Conservation (phyloP, 805 yeast species). For the Saccharomycopsis babjevae region DNA sequence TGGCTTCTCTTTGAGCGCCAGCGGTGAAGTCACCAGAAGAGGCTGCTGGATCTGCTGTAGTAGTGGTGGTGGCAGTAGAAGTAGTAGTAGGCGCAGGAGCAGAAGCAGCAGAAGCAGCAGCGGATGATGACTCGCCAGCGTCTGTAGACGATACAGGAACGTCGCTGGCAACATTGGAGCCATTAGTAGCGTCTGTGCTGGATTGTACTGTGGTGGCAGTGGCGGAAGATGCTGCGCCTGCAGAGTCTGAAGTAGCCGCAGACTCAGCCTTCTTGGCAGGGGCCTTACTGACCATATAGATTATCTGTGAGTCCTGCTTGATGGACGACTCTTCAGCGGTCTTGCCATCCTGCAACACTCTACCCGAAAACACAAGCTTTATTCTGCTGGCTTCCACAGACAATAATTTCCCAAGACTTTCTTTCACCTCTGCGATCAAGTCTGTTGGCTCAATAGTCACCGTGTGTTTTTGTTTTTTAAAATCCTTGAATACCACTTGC, state of each 20-base stretch:
- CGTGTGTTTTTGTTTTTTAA: conserved; percentile 81
- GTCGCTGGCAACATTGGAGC: conserved; percentile 22
- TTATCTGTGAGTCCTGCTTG: conserved; percentile 77
- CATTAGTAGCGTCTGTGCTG: background rate
- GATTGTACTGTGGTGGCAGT: conserved; percentile 9
- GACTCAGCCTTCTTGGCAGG: conserved; percentile 3
- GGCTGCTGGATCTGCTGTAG: conserved; percentile 18
- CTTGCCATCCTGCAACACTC: conserved; percentile 78
- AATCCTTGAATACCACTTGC: conserved; percentile 81
- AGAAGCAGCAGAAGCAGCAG: conserved; percentile 20
- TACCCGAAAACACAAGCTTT: conserved; percentile 87
- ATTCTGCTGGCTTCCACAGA: conserved; percentile 63
- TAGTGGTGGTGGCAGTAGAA: conserved; percentile 6
- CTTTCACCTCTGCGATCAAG: conserved; percentile 61
- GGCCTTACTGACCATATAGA: conserved; percentile 75
- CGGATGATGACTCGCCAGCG: background rate
- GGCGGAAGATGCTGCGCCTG: conserved; percentile 20
- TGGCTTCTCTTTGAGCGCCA: conserved; percentile 69
- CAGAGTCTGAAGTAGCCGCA: conserved; percentile 18
- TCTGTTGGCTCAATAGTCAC: conserved; percentile 64
- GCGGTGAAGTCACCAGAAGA: conserved; percentile 52
- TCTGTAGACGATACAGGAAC: conserved; percentile 22
- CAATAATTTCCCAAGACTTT: conserved; percentile 56
- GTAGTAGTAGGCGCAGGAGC: conserved; percentile 19
- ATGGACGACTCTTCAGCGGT: conserved; percentile 62